Evolutionary conservation across 1,284 basidiomycete genomes (phyloP).

Genomic region (Papiliotrema laurentii): DNA sequence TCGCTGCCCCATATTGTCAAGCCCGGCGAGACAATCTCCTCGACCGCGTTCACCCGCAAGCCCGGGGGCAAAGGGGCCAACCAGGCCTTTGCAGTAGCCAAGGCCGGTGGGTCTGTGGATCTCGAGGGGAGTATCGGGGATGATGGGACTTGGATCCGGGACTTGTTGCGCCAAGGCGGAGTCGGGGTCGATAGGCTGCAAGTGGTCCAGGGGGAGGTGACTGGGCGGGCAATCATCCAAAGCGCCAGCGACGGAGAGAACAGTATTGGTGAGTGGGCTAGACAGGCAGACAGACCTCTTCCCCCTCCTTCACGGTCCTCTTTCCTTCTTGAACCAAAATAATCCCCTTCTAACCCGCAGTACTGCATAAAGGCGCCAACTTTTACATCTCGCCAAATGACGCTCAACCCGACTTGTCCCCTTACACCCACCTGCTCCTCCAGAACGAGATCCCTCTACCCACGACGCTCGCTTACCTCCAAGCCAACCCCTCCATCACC

Average conservation of each 20-base stretch:
- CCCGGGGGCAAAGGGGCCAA: slow-evolving; percentile 54
- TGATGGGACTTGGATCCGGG: slow-evolving; percentile 46
- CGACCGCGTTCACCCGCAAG: slow-evolving; percentile 40
- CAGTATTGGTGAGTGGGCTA: slow-evolving; percentile 47
- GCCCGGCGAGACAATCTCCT: slow-evolving; percentile 52
- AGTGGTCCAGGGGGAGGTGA: slow-evolving; percentile 37
- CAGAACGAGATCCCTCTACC: slow-evolving; percentile 57
- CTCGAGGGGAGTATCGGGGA: slow-evolving; percentile 45
- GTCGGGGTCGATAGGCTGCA: slow-evolving; percentile 36
- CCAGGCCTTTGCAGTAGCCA: slow-evolving; percentile 48
- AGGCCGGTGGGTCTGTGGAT: slow-evolving; percentile 43
- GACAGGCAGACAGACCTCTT: too few species aligned
- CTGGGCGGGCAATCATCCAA: slow-evolving; percentile 52
- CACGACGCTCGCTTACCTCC: slow-evolving; percentile 49
- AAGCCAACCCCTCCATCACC: slow-evolving; percentile 21
- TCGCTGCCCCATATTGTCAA: slow-evolving; percentile 48
- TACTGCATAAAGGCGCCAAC: slow-evolving; percentile 49
- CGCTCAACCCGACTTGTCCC: slow-evolving; percentile 17
- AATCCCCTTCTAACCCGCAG: slow-evolving; percentile 15
- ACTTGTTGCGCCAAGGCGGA: slow-evolving; percentile 33
- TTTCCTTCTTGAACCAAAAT: neutral
- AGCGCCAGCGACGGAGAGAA: slow-evolving; percentile 49
- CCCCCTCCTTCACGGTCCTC: neutral
- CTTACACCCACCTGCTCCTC: slow-evolving; percentile 51
- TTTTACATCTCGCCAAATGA: slow-evolving; percentile 16